phyloP scores from a whole-genome alignment of 2,329 filamentous ascomycete genomes.

The Colletotrichum lini region DNA sequence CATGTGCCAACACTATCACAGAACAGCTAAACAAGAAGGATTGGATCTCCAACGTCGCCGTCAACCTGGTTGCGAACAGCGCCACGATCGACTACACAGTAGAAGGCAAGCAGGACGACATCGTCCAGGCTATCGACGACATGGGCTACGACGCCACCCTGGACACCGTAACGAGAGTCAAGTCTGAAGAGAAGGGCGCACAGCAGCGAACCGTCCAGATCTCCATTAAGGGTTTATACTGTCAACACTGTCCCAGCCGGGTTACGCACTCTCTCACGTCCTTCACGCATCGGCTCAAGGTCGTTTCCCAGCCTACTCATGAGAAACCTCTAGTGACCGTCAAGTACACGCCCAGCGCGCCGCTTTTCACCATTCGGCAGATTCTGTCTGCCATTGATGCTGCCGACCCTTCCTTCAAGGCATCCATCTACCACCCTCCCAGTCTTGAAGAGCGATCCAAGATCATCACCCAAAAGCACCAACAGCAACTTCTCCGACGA shows the following conservation, averaged over 20 bases:
- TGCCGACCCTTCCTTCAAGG: slow-evolving; percentile 75
- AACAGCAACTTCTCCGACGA: slow-evolving; percentile 77
- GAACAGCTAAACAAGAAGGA: slow-evolving; percentile 69
- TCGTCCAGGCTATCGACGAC: slow-evolving; percentile 60
- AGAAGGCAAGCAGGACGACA: slow-evolving; percentile 40
- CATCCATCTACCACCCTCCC: slow-evolving; percentile 83
- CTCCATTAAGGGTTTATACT: slow-evolving; percentile 80
- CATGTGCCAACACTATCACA: slow-evolving; percentile 76
- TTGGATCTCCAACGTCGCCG: slow-evolving; percentile 66
- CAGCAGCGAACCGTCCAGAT: slow-evolving; percentile 74
- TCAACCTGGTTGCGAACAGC: slow-evolving; percentile 73
- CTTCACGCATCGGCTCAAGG: slow-evolving; percentile 65
- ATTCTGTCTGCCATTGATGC: slow-evolving; percentile 79
- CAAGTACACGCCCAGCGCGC: slow-evolving; percentile 77
- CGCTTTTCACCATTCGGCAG: slow-evolving; percentile 80
- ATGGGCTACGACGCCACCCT: slow-evolving; percentile 73
- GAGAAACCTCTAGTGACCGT: slow-evolving; percentile 78
- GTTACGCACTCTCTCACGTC: slow-evolving; percentile 68
- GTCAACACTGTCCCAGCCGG: slow-evolving; percentile 76
- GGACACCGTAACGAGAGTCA: slow-evolving; percentile 57
- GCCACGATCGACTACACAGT: slow-evolving; percentile 65
- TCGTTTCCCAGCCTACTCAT: slow-evolving; percentile 70
- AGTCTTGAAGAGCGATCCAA: slow-evolving; percentile 87
- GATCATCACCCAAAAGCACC: slow-evolving; percentile 79
- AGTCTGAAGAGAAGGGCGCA: slow-evolving; percentile 43